Percentiles rank a stretch among this genome's conserved stretches.
These are phyloP conservation scores for Fraxinus sp. DNA, from an alignment of 305 asterid genomes.

Conservation along the genomic window DNA sequence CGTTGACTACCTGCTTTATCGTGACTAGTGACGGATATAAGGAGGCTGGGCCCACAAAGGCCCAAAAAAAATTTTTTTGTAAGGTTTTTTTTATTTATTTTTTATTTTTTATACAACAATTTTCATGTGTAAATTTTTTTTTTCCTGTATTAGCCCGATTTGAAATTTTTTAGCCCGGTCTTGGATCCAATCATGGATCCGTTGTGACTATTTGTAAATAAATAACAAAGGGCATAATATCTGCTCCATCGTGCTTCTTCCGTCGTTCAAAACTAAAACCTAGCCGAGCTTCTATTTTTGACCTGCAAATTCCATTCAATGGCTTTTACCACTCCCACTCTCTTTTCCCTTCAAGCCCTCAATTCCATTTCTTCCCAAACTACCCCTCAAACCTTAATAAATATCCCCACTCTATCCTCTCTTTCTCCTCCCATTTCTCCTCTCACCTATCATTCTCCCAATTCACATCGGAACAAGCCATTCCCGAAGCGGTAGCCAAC, in stretches of 20 bases:
- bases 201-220: too few species aligned
- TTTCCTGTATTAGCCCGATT: too few species aligned
- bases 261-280: conserved; percentile 29
- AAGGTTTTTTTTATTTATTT: too few species aligned
- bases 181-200: too few species aligned
- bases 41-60: too few species aligned
- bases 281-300: conserved; percentile 10
- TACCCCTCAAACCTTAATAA: conserved; percentile 22
- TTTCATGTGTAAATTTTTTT: too few species aligned
- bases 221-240: not conserved
- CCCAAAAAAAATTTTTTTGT: too few species aligned
- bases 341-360: conserved; percentile 6
- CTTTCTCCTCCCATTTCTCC: conserved; percentile 31
- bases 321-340: conserved; percentile 36
- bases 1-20: too few species aligned
- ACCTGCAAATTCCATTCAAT: conserved; percentile 38
- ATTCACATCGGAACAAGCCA: conserved; percentile 38
- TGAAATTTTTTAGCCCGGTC: too few species aligned
- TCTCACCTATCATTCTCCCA: conserved; percentile 35
- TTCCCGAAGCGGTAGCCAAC: conserved; percentile 51
- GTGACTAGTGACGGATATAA: too few species aligned
- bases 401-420: conserved; percentile 10
- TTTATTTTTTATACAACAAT: too few species aligned
- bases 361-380: conserved; percentile 16
- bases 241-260: not conserved